Evolutionary conservation across 2,329 filamentous ascomycete genomes (phyloP), one percentile per base, ranked within the genome.

Genomic region (Nemania bipapillata): DNA sequence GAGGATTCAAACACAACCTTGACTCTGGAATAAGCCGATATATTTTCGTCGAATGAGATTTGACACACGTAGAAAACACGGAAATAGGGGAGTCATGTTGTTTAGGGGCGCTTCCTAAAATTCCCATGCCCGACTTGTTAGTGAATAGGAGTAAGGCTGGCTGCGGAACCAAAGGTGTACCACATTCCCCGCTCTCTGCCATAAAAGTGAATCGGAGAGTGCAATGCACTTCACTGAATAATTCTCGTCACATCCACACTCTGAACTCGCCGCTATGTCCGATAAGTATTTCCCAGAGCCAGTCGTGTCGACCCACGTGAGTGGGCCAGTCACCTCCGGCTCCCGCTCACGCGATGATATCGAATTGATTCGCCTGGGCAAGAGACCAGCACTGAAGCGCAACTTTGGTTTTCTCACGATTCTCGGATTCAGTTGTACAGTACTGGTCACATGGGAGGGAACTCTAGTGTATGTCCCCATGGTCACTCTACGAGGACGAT

Each of bases 381-480:
- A 72, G 52, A 74, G 64, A 45, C 66, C 69, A 2, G 59, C 70
- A 2, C 57, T 74, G 6, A 69, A 65, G 50, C 50, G 73, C 7
- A 68, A 60, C 28, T 74, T 74, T 56, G 70, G 70, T 15, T 74
- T 74, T 59, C 52, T 73, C 63, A 59, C 71, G 0, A 73, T 68
- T 3, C 56, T 74, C 4, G 70, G 73, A 4, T 72, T 74, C 56
- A 70, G 66, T 55, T 72, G 70, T 20, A 72, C 70, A 6, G 67
- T 72, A 1, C 67, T 74, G 2, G 66, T 72, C 35, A 72, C 71
- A 7, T 74, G 73, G 73, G 73, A 74, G 30, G 72, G 63, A 6
- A 52, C 58, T 4, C 42, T 74, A 35, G 26, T 50, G 47, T 50
- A 63, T 20, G 72, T n/a, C n/a, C n/a, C n/a, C n/a, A n/a, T n/a